Evolutionary conservation across 1,139 yeast genomes (phyloP).

Genomic region (Yamadazyma mexicana): DNA sequence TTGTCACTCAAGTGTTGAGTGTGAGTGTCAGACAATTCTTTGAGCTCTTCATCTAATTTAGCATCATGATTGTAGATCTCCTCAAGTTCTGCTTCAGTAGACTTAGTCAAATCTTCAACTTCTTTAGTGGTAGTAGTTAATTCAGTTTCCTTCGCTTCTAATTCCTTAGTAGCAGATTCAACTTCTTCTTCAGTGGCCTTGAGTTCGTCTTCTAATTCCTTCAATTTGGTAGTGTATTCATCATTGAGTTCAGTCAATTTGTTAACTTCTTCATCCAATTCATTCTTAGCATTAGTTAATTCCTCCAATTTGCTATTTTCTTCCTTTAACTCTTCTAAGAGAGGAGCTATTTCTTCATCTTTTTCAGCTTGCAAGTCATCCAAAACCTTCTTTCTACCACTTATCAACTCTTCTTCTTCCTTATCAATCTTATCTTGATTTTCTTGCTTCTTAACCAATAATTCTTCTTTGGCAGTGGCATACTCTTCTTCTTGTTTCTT

Average conservation of each 20-base stretch:
- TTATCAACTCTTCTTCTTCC: slow-evolving; percentile 44
- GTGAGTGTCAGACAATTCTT: slow-evolving; percentile 30
- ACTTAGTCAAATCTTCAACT: slow-evolving; percentile 28
- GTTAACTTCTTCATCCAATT: slow-evolving; percentile 35
- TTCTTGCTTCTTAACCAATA: slow-evolving; percentile 38
- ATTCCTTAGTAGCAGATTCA: slow-evolving; percentile 32
- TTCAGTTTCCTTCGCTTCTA: slow-evolving; percentile 29
- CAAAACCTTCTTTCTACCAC: slow-evolving; percentile 43
- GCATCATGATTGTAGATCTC: slow-evolving; percentile 26
- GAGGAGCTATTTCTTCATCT: slow-evolving; percentile 43
- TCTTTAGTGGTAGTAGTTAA: slow-evolving; percentile 36
- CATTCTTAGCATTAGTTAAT: slow-evolving; percentile 39
- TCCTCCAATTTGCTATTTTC: slow-evolving; percentile 41
- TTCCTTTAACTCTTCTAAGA: slow-evolving; percentile 39
- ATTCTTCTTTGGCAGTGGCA: slow-evolving; percentile 38
- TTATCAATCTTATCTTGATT: slow-evolving; percentile 42
- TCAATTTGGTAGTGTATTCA: slow-evolving; percentile 35
- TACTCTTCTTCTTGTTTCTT: slow-evolving; percentile 32
- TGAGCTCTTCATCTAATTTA: slow-evolving; percentile 34
- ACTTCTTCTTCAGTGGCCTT: slow-evolving; percentile 40
- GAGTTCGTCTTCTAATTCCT: slow-evolving; percentile 37
- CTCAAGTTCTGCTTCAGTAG: slow-evolving; percentile 25
- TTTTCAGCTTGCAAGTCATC: slow-evolving; percentile 46
- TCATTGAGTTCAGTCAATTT: slow-evolving; percentile 31
- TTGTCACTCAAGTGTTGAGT: slow-evolving; percentile 30